Conservation (phyloP, 768 basidiomycete genomes). For the Termitomyces heimii region DNA sequence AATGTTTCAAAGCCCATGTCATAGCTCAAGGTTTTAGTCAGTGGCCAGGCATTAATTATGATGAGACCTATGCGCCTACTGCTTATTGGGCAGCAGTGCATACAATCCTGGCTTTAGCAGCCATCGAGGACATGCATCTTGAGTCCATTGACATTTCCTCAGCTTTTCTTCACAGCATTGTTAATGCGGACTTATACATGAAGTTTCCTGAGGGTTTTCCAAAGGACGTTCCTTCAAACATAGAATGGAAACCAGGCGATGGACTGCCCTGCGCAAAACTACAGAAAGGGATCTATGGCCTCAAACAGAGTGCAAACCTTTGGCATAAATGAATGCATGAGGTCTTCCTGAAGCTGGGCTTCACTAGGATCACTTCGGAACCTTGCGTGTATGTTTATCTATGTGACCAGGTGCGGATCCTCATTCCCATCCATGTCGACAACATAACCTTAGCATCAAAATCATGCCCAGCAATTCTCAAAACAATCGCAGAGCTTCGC, state of each 20-base stretch:
- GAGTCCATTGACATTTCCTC: neutral
- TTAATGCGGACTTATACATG: neutral
- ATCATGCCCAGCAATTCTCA: no score
- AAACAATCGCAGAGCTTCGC: no score
- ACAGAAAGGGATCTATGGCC: neutral
- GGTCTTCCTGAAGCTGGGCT: slow-evolving; percentile 18
- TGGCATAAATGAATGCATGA: neutral
- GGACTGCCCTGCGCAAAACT: neutral
- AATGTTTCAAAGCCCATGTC: neutral
- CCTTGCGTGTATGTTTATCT: no score
- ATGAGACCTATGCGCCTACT: no score
- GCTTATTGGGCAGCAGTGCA: no score
- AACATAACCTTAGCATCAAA: no score
- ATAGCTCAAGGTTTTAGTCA: neutral
- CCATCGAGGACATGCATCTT: no score
- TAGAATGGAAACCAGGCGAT: neutral
- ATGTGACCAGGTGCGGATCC: no score
- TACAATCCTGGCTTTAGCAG: no score
- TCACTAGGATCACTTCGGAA: slow-evolving; percentile 1
- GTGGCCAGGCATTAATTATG: no score
- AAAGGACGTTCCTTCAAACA: neutral
- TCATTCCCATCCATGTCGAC: no score
- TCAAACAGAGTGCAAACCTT: neutral
- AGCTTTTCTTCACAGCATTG: neutral
- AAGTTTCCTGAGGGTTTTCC: neutral